Percentiles rank a stretch among this genome's conserved stretches.
phyloP scores from a whole-genome alignment of 768 basidiomycete species.

The Asterophora lycoperdoides region DNA sequence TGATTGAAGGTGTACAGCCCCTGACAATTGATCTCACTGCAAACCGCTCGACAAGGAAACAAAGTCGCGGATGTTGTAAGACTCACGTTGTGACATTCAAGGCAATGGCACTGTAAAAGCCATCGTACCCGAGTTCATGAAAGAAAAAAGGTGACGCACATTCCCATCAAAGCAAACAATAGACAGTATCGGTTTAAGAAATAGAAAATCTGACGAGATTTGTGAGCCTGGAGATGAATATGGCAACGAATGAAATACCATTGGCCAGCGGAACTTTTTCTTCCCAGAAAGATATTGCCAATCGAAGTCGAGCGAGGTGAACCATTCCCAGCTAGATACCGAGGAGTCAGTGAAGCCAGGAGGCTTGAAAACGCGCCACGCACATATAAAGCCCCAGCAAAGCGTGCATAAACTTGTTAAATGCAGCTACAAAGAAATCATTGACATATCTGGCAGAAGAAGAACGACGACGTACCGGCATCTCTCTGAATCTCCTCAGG shows the following conservation, averaged over 20 bases:
- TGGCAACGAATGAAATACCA: conserved; percentile 37
- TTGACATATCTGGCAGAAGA: neutral
- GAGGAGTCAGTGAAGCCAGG: conserved; percentile 5
- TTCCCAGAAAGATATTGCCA: conserved; percentile 56
- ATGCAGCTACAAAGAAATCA: conserved; percentile 30
- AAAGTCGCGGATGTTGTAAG: neutral
- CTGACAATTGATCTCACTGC: conserved; percentile 57
- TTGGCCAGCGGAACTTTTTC: conserved; percentile 60
- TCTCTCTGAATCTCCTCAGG: conserved; percentile 42
- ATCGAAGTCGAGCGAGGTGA: conserved; percentile 59
- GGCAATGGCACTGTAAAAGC: conserved; percentile 42
- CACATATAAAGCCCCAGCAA: conserved; percentile 59
- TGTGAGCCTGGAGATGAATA: neutral
- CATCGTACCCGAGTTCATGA: conserved; percentile 5
- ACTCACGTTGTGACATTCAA: conserved; percentile 53
- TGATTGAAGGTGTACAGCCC: conserved; percentile 65
- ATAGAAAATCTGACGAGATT: conserved; percentile 50
- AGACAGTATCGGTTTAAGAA: conserved; percentile 66
- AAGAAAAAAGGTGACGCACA: conserved; percentile 39
- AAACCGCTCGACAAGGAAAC: conserved; percentile 1
- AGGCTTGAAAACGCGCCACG: conserved; percentile 17
- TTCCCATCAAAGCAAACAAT: conserved; percentile 62
- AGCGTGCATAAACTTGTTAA: conserved; percentile 55
- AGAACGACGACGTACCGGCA: conserved; percentile 33
- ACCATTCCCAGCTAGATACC: conserved; percentile 58